Conservation (phyloP, 768 basidiomycete genomes). For the Tubosaeta sp. region DNA sequence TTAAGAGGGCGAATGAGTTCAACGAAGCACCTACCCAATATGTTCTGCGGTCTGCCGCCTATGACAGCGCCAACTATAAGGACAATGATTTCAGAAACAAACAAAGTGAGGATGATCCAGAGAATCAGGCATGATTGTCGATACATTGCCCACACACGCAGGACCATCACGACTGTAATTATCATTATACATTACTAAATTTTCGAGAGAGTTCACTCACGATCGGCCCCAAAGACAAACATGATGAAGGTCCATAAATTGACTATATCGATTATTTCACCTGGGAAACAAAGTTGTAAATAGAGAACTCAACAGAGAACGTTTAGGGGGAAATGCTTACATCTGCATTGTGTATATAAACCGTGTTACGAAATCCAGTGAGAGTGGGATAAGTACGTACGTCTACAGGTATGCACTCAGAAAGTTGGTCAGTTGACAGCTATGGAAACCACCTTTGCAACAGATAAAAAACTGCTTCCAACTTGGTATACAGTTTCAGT, state of each 20-base stretch:
- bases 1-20: background rate
- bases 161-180: background rate
- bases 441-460: background rate
- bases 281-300: background rate
- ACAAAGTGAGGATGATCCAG: background rate
- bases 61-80: background rate
- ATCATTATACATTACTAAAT: background rate
- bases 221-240: constrained; percentile 2
- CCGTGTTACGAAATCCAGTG: background rate
- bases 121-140: background rate
- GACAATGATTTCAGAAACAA: background rate
- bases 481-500: too few species aligned
- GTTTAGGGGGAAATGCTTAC: background rate
- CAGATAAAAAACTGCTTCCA: too few species aligned
- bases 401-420: background rate
- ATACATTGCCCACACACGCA: background rate
- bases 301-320: too few species aligned
- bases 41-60: background rate
- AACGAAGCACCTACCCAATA: background rate
- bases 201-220: background rate
- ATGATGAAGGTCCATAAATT: background rate
- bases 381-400: background rate
- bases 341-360: background rate
- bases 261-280: background rate
- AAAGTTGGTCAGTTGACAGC: background rate